A percentile compares a stretch with the other conserved stretches of the same genome.
phyloP scores from a whole-genome alignment of 1,139 yeast genomes.

The Ashbya aceris region DNA sequence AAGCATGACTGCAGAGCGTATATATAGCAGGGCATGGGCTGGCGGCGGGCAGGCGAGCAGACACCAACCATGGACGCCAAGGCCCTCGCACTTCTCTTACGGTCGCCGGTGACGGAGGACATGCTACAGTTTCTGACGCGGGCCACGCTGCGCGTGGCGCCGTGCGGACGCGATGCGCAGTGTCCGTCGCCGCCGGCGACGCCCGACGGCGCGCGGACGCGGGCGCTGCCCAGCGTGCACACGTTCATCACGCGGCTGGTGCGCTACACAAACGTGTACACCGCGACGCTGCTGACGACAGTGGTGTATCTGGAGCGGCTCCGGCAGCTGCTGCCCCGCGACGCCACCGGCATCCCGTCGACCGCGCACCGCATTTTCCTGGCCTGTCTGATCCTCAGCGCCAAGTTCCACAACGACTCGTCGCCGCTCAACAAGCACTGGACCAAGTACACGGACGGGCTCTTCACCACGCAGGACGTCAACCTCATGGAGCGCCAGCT shows the following conservation, averaged over 20 bases:
- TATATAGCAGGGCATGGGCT: not conserved
- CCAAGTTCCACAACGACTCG: constrained; percentile 68
- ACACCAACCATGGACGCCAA: not conserved
- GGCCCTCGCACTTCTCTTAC: constrained; percentile 22
- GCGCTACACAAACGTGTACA: constrained; percentile 63
- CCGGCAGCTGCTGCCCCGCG: constrained; percentile 50
- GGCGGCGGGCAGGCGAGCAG: no score
- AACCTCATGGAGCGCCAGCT: constrained; percentile 76
- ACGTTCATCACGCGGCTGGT: constrained; percentile 64
- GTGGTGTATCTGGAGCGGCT: constrained; percentile 57
- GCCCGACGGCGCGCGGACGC: constrained; percentile 6
- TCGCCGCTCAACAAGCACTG: constrained; percentile 71
- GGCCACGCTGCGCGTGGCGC: constrained; percentile 25
- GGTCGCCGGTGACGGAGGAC: constrained; percentile 30
- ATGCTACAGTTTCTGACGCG: constrained; percentile 27
- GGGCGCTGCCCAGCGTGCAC: constrained; percentile 53
- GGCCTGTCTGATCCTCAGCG: constrained; percentile 61
- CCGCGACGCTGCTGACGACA: constrained; percentile 68
- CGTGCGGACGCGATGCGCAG: constrained; percentile 8
- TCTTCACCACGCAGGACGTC: constrained; percentile 57
- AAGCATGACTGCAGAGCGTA: not conserved
- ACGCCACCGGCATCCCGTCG: constrained; percentile 68
- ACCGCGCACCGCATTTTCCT: constrained; percentile 70
- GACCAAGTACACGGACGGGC: constrained; percentile 69
- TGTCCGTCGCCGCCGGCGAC: constrained; percentile 16